Evolutionary conservation across 495 filamentous ascomycete genomes (phyloP).

Genomic region (Xylaria nigripes): DNA sequence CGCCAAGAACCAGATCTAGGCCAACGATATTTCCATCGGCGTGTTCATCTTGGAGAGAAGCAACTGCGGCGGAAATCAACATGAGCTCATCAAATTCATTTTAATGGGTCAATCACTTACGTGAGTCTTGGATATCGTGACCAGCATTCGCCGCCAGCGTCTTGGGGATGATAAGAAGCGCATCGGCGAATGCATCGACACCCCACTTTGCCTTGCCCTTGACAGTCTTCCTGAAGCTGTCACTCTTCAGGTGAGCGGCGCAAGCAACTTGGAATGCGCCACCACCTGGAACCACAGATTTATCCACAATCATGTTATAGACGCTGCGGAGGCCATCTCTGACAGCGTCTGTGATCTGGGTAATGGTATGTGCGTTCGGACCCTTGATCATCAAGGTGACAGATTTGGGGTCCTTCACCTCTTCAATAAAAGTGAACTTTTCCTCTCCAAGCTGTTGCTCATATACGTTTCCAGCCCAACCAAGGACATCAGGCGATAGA

Average conservation of each 20-base stretch:
- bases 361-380: slow-evolving; percentile 91
- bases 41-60: slow-evolving; percentile 75
- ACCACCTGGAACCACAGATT: slow-evolving; percentile 86
- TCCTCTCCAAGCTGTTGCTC: slow-evolving; percentile 97
- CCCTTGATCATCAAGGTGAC: slow-evolving; percentile 98
- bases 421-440: slow-evolving; percentile 97
- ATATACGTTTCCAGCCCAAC: slow-evolving; percentile 94
- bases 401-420: slow-evolving; percentile 97
- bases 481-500: slow-evolving; percentile 76
- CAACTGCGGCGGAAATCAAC: slow-evolving; percentile 47
- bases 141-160: slow-evolving; percentile 93
- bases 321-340: slow-evolving; percentile 90
- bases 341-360: slow-evolving; percentile 94
- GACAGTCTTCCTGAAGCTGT: slow-evolving; percentile 72
- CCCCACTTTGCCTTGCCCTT: slow-evolving; percentile 97
- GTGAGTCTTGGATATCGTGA: slow-evolving; percentile 88
- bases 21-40: slow-evolving; percentile 79
- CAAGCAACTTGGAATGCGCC: slow-evolving; percentile 96
- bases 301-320: slow-evolving; percentile 98
- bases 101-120: slow-evolving; percentile 42
- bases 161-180: slow-evolving; percentile 89
- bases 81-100: not conserved
- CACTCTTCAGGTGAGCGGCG: slow-evolving; percentile 77
- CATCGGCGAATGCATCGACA: slow-evolving; percentile 89
- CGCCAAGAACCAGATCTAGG: slow-evolving; percentile 73